Evolutionary conservation across 2,329 filamentous ascomycete genomes (phyloP), one percentile per base, ranked within the genome.

Genomic region (Cladobotryum protrusum): DNA sequence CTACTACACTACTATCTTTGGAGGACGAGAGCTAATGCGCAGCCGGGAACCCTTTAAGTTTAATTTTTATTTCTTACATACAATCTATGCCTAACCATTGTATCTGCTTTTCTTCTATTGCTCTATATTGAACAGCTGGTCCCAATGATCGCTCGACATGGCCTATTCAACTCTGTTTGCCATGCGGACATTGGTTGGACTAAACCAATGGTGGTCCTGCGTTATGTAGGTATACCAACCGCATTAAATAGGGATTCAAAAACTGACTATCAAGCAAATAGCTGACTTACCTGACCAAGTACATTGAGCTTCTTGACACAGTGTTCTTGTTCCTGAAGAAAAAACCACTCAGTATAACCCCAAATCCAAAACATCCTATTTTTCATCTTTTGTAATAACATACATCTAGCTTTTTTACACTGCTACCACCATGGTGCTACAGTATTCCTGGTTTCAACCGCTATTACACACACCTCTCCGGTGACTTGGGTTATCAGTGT

Each of bases 291-390:
- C 78, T 93, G 46, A 95, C 87, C 70, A 95, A 95, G 71, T 95
- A 91, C 69, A 78, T 93, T 60, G 89, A 95, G 72, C 77, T 95
- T 59, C 72, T 95, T 60, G 89, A 95, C 69, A 95, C 89, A 47
- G 81, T 89, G 68, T 95, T 95, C 77, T 75, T 95, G 54, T 89
- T 93, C 73, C 78, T 95, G 67, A 95, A 93, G 83, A 95, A 95
- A 83, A 95, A 95, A 82, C 89, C 89, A 44, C 73, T 93, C 66
- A 93, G 20, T 24, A 24, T 24, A 7, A 24, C 7, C 20, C 20
- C 20, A 24, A 7, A 24, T 24, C 4, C 20, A 7, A 24, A 24
- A 24, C 7, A 24, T n/a, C n/a, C 20, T 24, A 4, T 4, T 24
- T 7, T 4, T 24, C 7, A 24, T 7, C 7, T 24, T 24, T 24